These are phyloP conservation scores for Potentilla sterilis DNA, from an alignment of 306 rosid genomes.

Conservation along the genomic window DNA sequence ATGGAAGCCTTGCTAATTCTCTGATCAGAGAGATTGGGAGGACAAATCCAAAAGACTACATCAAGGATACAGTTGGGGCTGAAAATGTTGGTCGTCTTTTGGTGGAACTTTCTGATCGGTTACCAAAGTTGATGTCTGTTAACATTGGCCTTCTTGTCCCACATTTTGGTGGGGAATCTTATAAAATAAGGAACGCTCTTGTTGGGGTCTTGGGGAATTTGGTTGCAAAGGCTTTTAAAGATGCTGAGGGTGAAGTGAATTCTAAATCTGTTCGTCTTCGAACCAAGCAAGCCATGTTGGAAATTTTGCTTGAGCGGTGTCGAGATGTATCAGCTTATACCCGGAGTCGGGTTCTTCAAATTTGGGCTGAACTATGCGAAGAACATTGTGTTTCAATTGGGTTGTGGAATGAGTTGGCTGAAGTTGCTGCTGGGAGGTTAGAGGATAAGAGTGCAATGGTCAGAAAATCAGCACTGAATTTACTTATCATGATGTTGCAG, in stretches of 20 bases:
- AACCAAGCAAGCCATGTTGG: constrained; percentile 96
- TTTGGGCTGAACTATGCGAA: constrained; percentile 94
- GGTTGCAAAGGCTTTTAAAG: constrained; percentile 72
- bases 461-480: constrained; percentile 76
- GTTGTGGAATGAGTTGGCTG: constrained; percentile 91
- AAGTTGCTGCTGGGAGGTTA: constrained; percentile 88
- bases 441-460: constrained; percentile 98
- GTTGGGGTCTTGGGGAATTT: constrained; percentile 86
- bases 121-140: constrained; percentile 80
- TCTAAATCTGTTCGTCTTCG: constrained; percentile 76
- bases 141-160: constrained; percentile 85
- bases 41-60: constrained; percentile 84
- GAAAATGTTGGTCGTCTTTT: constrained; percentile 89
- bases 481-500: constrained; percentile 89
- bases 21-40: constrained; percentile 89
- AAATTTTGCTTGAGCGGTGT: constrained; percentile 92
- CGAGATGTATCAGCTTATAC: constrained; percentile 97
- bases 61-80: constrained; percentile 82
- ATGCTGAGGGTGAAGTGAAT: constrained; percentile 76
- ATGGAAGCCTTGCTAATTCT: constrained; percentile 76
- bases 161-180: constrained; percentile 96
- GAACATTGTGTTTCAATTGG: constrained; percentile 91
- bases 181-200: constrained; percentile 90
- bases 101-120: constrained; percentile 84
- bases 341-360: constrained; percentile 93